These are phyloP conservation scores for Cyberlindnera americana DNA, from an alignment of 805 yeast species.

Conservation along the genomic window DNA sequence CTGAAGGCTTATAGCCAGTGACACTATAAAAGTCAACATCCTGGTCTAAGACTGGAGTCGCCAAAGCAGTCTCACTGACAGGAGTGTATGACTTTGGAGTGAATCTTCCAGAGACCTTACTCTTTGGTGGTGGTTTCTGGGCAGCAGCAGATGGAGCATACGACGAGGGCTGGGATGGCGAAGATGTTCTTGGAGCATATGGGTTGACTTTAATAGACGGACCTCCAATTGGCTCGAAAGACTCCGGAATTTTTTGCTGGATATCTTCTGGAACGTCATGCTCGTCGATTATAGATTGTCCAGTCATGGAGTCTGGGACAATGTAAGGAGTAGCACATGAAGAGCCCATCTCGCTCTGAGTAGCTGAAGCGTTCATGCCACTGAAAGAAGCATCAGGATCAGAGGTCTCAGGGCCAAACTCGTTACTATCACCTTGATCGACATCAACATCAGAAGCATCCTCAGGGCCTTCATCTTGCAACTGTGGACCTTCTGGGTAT, in stretches of 20 bases:
- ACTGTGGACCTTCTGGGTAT: too few relatives aligned
- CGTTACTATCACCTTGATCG: not conserved
- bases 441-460: not conserved
- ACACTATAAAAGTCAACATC: constrained; percentile 20
- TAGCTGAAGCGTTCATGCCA: constrained; percentile 2
- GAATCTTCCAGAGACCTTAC: constrained; percentile 14
- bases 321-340: constrained; percentile 14
- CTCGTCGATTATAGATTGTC: not conserved
- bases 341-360: constrained; percentile 19
- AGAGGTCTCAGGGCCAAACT: constrained; percentile 5
- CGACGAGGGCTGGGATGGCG: not conserved
- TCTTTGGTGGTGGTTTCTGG: constrained; percentile 9
- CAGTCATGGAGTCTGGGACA: constrained; percentile 10
- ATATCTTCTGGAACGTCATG: constrained; percentile 12
- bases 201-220: not conserved
- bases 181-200: not conserved
- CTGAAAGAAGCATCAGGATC: not conserved
- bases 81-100: constrained; percentile 18
- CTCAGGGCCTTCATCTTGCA: too few relatives aligned
- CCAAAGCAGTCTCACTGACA: constrained; percentile 1
- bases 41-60: constrained; percentile 9
- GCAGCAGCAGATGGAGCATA: constrained; percentile 1
- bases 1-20: constrained; percentile 10
- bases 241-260: constrained; percentile 4
- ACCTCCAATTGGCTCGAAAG: not conserved